Percentiles rank a stretch among this genome's conserved stretches.
Evolutionary conservation across 352 stramenopile species (phyloP).

Genomic region (Phytophthora lateralis): DNA sequence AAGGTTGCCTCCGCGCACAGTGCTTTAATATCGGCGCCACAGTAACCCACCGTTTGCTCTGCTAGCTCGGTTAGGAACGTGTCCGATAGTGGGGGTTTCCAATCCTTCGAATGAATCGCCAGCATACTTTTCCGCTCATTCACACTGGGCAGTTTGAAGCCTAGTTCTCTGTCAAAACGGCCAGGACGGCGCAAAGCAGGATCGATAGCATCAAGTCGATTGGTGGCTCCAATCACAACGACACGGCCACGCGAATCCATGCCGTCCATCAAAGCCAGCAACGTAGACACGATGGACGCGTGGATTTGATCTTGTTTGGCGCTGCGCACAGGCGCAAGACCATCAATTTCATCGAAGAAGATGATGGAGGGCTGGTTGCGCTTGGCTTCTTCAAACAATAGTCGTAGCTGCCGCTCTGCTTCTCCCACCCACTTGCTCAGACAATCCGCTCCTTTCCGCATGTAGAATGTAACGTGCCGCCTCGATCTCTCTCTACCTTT

Average conservation of each 20-base stretch:
- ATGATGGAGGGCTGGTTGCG: slow-evolving; percentile 93
- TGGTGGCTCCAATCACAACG: slow-evolving; percentile 98
- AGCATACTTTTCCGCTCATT: slow-evolving; percentile 87
- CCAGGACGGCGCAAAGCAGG: slow-evolving; percentile 93
- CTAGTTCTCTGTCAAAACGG: slow-evolving; percentile 92
- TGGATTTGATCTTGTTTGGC: slow-evolving; percentile 95
- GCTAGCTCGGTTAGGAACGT: slow-evolving; percentile 79
- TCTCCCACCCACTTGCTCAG: slow-evolving; percentile 94
- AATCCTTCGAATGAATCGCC: slow-evolving; percentile 86
- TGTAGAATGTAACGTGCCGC: slow-evolving; percentile 92
- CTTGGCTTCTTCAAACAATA: slow-evolving; percentile 92
- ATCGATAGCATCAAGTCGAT: slow-evolving; percentile 96
- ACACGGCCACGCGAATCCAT: slow-evolving; percentile 90
- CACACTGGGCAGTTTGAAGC: slow-evolving; percentile 89
- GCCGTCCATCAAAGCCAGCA: slow-evolving; percentile 94
- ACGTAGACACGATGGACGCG: slow-evolving; percentile 92
- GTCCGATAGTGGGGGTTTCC: slow-evolving; percentile 74
- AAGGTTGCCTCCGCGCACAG: slow-evolving; percentile 90
- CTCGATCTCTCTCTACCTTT: slow-evolving; percentile 27
- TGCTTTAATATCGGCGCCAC: slow-evolving; percentile 91
- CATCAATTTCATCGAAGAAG: slow-evolving; percentile 96
- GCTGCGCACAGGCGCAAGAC: slow-evolving; percentile 90
- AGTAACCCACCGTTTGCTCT: slow-evolving; percentile 89
- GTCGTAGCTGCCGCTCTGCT: slow-evolving; percentile 88
- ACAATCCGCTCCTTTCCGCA: slow-evolving; percentile 93